A percentile compares a stretch with the other conserved stretches of the same genome.
phyloP scores from a whole-genome alignment of 257 asterid species.

The Parsonsia alboflavescens region DNA sequence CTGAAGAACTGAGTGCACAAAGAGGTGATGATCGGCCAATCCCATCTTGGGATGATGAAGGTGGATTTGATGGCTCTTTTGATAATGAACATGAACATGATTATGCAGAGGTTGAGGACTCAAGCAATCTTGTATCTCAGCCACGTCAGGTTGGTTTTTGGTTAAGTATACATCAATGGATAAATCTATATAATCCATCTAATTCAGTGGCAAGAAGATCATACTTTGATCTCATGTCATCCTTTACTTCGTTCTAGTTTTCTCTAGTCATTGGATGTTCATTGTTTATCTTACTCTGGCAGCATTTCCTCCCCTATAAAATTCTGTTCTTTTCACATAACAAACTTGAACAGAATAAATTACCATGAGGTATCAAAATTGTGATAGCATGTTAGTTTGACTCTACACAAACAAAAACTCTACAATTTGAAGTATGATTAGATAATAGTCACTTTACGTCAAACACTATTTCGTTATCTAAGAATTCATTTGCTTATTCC shows the following conservation, averaged over 20 bases:
- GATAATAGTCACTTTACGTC: not conserved
- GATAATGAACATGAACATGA: slow-evolving; percentile 54
- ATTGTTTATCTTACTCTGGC: not conserved
- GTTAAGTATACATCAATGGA: not conserved
- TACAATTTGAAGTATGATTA: not conserved
- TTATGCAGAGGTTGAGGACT: slow-evolving; percentile 56
- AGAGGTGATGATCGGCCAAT: slow-evolving; percentile 51
- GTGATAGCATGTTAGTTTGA: not conserved
- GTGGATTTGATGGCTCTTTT: slow-evolving; percentile 47
- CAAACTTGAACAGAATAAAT: not conserved
- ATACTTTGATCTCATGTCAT: not conserved
- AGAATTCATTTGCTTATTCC: not conserved
- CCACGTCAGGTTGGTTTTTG: slow-evolving; percentile 78
- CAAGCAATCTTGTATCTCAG: slow-evolving; percentile 72
- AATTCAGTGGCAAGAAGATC: not conserved
- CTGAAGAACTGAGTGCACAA: slow-evolving; percentile 50
- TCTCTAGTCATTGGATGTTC: no score
- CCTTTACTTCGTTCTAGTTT: not conserved
- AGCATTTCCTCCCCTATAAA: not conserved
- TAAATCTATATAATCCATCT: not conserved
- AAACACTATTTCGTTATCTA: not conserved
- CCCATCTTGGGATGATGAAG: slow-evolving; percentile 67
- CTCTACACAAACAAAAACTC: not conserved
- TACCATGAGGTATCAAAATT: not conserved
- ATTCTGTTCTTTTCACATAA: not conserved